Percentiles rank a stretch among this genome's conserved stretches.
These are phyloP conservation scores for Acidomyces sp. DNA, from an alignment of 495 filamentous ascomycete species.

Conservation along the genomic window DNA sequence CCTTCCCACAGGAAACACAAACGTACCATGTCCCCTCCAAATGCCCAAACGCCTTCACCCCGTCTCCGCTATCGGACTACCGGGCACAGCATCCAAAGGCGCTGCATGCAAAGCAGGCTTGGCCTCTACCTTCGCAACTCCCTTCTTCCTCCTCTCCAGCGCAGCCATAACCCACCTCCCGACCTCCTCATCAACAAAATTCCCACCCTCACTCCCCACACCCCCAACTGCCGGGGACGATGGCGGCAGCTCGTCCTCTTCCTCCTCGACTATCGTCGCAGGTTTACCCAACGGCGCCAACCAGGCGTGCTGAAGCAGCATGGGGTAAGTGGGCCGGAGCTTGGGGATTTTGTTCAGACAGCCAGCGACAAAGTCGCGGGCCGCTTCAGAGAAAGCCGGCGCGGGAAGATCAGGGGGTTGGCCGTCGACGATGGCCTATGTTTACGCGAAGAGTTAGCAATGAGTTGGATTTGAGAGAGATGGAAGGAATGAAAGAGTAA, in stretches of 20 bases:
- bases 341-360: constrained; percentile 90
- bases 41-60: no score
- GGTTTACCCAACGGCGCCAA: constrained; percentile 67
- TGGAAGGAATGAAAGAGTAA: no score
- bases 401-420: constrained; percentile 75
- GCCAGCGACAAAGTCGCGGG: constrained; percentile 73
- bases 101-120: constrained; percentile 35
- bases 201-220: constrained; percentile 17
- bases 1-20: no score
- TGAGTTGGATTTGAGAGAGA: constrained; percentile 3
- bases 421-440: constrained; percentile 90
- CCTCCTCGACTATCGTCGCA: constrained; percentile 64
- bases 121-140: constrained; percentile 25
- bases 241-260: constrained; percentile 44
- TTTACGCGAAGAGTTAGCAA: constrained; percentile 8
- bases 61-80: no score
- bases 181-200: constrained; percentile 58
- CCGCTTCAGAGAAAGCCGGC: constrained; percentile 62
- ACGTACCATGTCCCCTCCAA: no score
- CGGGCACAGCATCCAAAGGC: constrained; percentile 29
- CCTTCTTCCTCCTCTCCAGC: constrained; percentile 26
- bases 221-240: constrained; percentile 4
- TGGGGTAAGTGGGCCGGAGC: constrained; percentile 76
- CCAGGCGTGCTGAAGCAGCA: constrained; percentile 83
- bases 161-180: constrained; percentile 72